These are phyloP conservation scores for Solanum chmielewskii DNA, from an alignment of 257 asterid species.

Conservation along the genomic window DNA sequence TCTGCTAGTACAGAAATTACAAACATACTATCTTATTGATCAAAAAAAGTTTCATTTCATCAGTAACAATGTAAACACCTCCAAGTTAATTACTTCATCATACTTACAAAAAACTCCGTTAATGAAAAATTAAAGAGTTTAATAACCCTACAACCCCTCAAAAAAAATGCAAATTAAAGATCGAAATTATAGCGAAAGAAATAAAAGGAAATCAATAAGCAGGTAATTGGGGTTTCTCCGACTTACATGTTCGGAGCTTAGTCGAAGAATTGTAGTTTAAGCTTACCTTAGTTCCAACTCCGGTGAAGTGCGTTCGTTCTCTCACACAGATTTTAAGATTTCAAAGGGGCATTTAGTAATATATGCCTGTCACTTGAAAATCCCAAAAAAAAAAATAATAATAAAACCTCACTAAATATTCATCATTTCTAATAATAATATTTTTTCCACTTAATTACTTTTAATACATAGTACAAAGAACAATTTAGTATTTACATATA, in stretches of 20 bases:
- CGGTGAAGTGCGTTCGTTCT: neutral
- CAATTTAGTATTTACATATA: no score
- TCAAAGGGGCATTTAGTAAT: no score
- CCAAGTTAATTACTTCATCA: neutral
- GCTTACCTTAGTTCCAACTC: neutral
- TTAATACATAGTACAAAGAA: no score
- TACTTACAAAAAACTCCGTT: neutral
- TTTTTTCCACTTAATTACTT: no score
- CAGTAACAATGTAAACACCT: neutral
- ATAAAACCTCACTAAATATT: no score
- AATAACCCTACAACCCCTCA: neutral
- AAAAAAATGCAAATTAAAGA: neutral
- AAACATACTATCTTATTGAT: neutral
- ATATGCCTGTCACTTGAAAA: no score
- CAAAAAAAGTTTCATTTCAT: neutral
- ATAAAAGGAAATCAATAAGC: neutral
- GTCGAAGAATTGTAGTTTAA: neutral
- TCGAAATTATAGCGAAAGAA: neutral
- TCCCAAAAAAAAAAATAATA: no score
- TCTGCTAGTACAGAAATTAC: neutral
- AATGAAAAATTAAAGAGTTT: neutral
- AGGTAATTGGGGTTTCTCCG: neutral
- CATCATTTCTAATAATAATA: no score
- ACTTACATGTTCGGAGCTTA: neutral
- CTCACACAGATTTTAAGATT: neutral